Percentiles rank a stretch among this genome's conserved stretches.
phyloP scores from a whole-genome alignment of 257 asterid genomes.

The Asclepias syriaca region DNA sequence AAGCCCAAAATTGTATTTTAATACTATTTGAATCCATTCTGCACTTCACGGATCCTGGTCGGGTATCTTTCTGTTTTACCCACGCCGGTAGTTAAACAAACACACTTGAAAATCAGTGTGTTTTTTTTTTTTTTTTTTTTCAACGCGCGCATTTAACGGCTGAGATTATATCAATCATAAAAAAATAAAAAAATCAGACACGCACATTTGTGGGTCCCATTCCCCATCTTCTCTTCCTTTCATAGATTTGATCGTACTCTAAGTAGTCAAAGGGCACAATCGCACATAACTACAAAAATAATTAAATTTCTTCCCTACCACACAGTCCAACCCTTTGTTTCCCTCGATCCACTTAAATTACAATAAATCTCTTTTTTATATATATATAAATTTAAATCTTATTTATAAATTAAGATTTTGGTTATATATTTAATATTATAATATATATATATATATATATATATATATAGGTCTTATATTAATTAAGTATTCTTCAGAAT shows the following conservation, averaged over 20 bases:
- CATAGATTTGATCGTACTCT: neutral
- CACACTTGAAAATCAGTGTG: neutral
- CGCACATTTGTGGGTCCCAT: neutral
- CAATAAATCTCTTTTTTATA: too few species aligned
- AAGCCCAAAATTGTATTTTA: neutral
- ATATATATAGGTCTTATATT: too few species aligned
- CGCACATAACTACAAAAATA: too few species aligned
- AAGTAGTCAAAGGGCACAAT: slow-evolving; percentile 13
- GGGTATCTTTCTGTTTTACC: slow-evolving; percentile 20
- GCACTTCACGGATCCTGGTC: slow-evolving; percentile 23
- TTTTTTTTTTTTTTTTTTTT: neutral
- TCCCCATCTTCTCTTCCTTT: neutral
- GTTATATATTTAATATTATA: too few species aligned
- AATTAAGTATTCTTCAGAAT: too few species aligned
- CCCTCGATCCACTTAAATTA: slow-evolving; percentile 6
- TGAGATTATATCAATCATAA: slow-evolving; percentile 13
- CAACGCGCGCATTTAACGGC: slow-evolving; percentile 8
- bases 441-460: too few species aligned
- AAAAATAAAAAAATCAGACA: neutral
- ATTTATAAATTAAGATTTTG: too few species aligned
- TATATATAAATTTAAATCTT: too few species aligned
- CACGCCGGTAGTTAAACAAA: slow-evolving; percentile 9
- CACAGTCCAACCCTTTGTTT: neutral
- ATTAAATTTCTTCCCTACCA: neutral
- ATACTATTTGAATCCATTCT: neutral